These are phyloP conservation scores for Kwoniella shivajii DNA, from an alignment of 1,284 basidiomycete species.

Conservation along the genomic window DNA sequence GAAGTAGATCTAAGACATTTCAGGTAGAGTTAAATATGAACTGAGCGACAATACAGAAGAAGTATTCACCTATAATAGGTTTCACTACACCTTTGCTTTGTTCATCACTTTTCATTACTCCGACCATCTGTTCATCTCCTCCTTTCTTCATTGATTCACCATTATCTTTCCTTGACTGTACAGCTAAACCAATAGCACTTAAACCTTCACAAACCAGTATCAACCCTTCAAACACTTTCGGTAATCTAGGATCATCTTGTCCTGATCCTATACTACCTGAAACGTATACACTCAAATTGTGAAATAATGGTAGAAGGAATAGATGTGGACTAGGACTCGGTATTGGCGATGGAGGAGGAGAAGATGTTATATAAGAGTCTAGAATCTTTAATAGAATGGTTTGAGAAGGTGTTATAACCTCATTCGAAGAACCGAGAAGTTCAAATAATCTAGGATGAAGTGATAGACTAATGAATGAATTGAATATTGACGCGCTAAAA, in stretches of 20 bases:
- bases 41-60: background rate
- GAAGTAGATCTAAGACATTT: constrained; percentile 58
- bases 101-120: constrained; percentile 26
- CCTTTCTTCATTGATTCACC: constrained; percentile 5
- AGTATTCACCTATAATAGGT: constrained; percentile 63
- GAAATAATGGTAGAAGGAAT: constrained; percentile 30
- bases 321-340: constrained; percentile 10
- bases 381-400: constrained; percentile 80
- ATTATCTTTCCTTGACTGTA: constrained; percentile 45
- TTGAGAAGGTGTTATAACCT: constrained; percentile 78
- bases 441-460: constrained; percentile 51
- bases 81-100: constrained; percentile 60
- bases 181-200: constrained; percentile 64
- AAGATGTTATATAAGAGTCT: constrained; percentile 68
- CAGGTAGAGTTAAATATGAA: background rate
- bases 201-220: constrained; percentile 77
- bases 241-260: constrained; percentile 45
- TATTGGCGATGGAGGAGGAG: constrained; percentile 4
- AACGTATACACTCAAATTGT: constrained; percentile 31
- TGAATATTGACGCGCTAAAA: constrained; percentile 56
- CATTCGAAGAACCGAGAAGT: constrained; percentile 53
- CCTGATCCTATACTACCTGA: constrained; percentile 26
- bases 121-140: constrained; percentile 33
- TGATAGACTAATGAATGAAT: constrained; percentile 51
- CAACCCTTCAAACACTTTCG: constrained; percentile 72